phyloP scores from a whole-genome alignment of 73 alveolate genomes.

The Paraurostyla sp. region DNA sequence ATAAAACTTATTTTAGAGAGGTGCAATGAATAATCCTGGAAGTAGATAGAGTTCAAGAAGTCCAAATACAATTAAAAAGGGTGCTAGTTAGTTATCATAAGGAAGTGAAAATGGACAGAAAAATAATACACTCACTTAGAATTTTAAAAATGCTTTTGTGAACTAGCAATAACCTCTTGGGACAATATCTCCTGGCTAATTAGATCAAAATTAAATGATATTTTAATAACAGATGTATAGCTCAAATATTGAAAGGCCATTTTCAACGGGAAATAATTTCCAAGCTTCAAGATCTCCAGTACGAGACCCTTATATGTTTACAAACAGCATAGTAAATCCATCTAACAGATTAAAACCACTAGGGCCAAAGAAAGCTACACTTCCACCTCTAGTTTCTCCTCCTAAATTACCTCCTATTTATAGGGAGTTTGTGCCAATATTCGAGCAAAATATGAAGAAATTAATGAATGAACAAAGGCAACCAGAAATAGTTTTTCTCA shows the following conservation, averaged over 20 bases:
- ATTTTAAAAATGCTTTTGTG: neutral
- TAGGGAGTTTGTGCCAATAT: neutral
- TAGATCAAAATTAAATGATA: too few relatives aligned
- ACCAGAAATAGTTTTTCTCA: conserved; percentile 68
- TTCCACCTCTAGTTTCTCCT: conserved; percentile 50
- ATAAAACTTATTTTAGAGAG: conserved; percentile 37
- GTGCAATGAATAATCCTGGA: conserved; percentile 19
- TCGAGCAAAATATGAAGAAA: neutral
- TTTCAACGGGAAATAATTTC: neutral
- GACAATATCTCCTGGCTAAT: too few relatives aligned
- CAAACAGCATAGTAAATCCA: conserved; percentile 22
- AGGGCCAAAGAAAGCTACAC: neutral
- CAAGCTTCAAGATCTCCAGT: conserved; percentile 20
- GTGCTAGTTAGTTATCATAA: conserved; percentile 13
- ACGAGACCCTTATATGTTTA: neutral
- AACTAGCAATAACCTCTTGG: too few relatives aligned
- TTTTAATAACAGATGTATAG: too few relatives aligned
- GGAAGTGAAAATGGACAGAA: conserved; percentile 17
- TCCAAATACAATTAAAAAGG: neutral
- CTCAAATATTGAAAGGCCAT: conserved; percentile 13
- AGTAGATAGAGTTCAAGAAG: conserved; percentile 4
- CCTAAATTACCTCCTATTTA: conserved; percentile 47
- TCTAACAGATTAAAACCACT: neutral
- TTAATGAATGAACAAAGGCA: neutral
- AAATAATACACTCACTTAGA: neutral